These are phyloP conservation scores for Isatis tinctoria DNA, from an alignment of 345 rosid genomes.

Conservation along the genomic window DNA sequence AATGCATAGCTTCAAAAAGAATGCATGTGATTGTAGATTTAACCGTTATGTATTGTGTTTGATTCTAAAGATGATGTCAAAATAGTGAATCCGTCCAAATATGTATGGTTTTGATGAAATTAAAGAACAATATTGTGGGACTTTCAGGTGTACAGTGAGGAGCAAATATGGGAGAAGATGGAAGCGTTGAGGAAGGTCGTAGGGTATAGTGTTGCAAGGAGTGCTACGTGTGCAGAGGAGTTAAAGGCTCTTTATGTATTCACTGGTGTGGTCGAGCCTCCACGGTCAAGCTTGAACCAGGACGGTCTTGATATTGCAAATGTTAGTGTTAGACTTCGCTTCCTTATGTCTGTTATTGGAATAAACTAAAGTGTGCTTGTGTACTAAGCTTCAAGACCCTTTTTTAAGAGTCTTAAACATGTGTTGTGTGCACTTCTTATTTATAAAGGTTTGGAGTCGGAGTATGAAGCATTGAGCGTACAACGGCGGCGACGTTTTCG, in stretches of 20 bases:
- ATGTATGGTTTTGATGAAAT: constrained; percentile 17
- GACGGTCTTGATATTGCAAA: constrained; percentile 36
- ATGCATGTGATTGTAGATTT: background rate
- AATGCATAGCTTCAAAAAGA: background rate
- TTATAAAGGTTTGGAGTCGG: no score
- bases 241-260: constrained; percentile 63
- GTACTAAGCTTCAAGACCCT: background rate
- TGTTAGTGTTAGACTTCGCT: constrained; percentile 44
- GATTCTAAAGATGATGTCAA: background rate
- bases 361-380: constrained; percentile 40
- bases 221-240: constrained; percentile 49
- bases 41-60: background rate
- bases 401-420: background rate
- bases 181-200: constrained; percentile 49
- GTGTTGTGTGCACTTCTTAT: background rate
- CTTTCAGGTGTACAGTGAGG: constrained; percentile 37
- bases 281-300: constrained; percentile 38
- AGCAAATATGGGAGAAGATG: constrained; percentile 59
- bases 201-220: constrained; percentile 50
- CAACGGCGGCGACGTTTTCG: no score
- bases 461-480: no score
- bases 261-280: constrained; percentile 66
- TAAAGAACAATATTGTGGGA: no score
- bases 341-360: constrained; percentile 72
- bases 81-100: background rate